Base-by-base conservation (phyloP, 2,329 filamentous ascomycete genomes). In the Ceratocystis albifundus region DNA sequence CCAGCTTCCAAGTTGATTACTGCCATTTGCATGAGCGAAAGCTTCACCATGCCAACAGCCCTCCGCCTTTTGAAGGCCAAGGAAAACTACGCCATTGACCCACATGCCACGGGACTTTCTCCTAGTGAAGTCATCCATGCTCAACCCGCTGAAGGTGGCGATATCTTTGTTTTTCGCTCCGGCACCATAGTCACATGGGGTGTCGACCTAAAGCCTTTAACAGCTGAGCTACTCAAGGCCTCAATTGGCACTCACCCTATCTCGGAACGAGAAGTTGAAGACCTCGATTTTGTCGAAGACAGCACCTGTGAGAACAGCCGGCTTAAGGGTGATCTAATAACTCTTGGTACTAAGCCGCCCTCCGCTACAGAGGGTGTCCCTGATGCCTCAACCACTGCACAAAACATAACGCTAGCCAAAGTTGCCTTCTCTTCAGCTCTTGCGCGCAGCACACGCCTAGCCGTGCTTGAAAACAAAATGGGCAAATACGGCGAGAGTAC, bases 341-440 rank as follows among this genome's bases (percentile, higher is more conserved):
- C 95, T 3, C 79, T 99, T 4, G 94, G 94, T 45, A 96, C 90
- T 1, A 88, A 87, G 69, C 75, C 77, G 46, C 80, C 82, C n/a
- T 3, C 64, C 4, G 17, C 62, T 20, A 5, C 17, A 25, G 50
- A 12, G 30, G 50, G 44, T 1, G 69, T 72, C 67, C 70, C 74
- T n/a, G 75, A 77, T 22, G 77, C 77, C 57, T 77, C 79, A 70
- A 41, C 36, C 36, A 76, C 74, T 8, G 62, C 65, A 17, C 74
- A 82, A 10, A 82, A 83, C 71, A 83, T 79, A 0, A 89, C 93
- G 1, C 81, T 96, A 15, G 91, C 92, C 71, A 96, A 97, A 74
- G 93, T 97, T 69, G 94, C 94, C 55, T 97, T 97, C 75, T 96
- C 93, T 0, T 96, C 91, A 0, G 93, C 93, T 1, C 82, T 99